These are phyloP conservation scores for Colletotrichum sp. DNA, from an alignment of 2,329 filamentous ascomycete species.

Conservation along the genomic window DNA sequence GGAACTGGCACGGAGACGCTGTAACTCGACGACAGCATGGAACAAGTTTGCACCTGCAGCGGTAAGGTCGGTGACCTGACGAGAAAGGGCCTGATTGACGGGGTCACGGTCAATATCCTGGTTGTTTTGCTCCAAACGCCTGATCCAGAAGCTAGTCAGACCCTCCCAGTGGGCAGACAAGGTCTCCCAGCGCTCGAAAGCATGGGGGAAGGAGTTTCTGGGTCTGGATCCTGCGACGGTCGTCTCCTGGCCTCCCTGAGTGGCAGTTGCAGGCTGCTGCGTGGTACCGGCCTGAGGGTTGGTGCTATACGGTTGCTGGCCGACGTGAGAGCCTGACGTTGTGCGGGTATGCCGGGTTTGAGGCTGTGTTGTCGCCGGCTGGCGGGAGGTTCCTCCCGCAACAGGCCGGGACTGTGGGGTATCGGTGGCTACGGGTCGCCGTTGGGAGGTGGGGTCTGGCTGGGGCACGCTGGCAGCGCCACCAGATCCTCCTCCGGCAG, in stretches of 20 bases:
- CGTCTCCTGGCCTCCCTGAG: constrained; percentile 36
- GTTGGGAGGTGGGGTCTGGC: constrained; percentile 18
- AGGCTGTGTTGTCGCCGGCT: constrained; percentile 19
- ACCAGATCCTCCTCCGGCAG: constrained; percentile 36
- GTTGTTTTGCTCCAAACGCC: constrained; percentile 87
- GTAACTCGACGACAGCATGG: constrained; percentile 95
- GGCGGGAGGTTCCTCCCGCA: constrained; percentile 29
- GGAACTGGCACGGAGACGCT: constrained; percentile 90
- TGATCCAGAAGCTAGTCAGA: constrained; percentile 96
- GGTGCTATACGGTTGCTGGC: constrained; percentile 26
- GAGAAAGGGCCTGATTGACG: constrained; percentile 83
- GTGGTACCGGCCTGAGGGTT: constrained; percentile 27
- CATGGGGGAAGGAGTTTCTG: constrained; percentile 86
- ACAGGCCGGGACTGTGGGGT: constrained; percentile 19
- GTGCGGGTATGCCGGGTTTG: constrained; percentile 22
- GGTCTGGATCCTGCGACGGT: constrained; percentile 40
- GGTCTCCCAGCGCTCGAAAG: constrained; percentile 97
- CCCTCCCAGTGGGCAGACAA: constrained; percentile 98
- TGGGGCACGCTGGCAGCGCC: constrained; percentile 17
- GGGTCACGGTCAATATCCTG: constrained; percentile 84
- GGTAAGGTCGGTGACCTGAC: constrained; percentile 96
- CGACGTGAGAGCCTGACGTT: constrained; percentile 27
- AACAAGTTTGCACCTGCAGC: constrained; percentile 96
- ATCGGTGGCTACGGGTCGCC: constrained; percentile 16
- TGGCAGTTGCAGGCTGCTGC: constrained; percentile 7